Conservation (phyloP, 345 rosid species). For the Eucalyptus erythrocorys region DNA sequence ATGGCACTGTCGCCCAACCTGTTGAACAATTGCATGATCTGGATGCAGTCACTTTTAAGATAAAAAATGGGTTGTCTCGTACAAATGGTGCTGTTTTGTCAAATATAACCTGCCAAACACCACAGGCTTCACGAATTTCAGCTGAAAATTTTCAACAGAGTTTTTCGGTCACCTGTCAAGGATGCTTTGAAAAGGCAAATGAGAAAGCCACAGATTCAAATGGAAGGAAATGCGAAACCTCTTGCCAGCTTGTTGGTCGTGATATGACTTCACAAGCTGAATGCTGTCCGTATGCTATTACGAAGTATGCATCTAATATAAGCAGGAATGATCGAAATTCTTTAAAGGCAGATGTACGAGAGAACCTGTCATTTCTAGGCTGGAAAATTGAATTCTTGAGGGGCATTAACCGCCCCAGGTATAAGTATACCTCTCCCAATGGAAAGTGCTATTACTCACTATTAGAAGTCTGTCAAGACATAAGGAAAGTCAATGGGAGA, state of each 20-base stretch:
- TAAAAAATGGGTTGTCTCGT: not conserved
- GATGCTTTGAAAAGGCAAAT: not conserved
- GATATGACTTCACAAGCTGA: slow-evolving; percentile 28
- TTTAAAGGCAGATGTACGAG: slow-evolving; percentile 11
- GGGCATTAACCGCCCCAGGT: slow-evolving; percentile 1
- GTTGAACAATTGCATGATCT: not conserved
- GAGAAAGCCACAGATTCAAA: not conserved
- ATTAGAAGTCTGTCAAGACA: slow-evolving; percentile 22
- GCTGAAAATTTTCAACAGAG: not conserved
- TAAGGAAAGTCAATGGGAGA: slow-evolving; percentile 1
- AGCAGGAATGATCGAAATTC: not conserved
- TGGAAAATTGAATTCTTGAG: slow-evolving; percentile 40
- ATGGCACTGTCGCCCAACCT: not conserved
- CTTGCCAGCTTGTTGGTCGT: slow-evolving; percentile 18
- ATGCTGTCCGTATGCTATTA: slow-evolving; percentile 37
- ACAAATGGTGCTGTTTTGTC: not conserved
- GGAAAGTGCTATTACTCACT: slow-evolving; percentile 45
- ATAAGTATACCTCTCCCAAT: slow-evolving; percentile 55
- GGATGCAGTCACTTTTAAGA: not conserved
- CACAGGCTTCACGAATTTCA: not conserved
- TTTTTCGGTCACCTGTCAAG: not conserved
- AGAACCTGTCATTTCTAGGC: slow-evolving; percentile 40
- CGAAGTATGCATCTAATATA: slow-evolving; percentile 6
- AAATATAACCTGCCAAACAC: not conserved
- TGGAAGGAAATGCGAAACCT: not conserved